Base-by-base conservation (phyloP, 2,329 filamentous ascomycete species). In the Colletotrichum sp. region DNA sequence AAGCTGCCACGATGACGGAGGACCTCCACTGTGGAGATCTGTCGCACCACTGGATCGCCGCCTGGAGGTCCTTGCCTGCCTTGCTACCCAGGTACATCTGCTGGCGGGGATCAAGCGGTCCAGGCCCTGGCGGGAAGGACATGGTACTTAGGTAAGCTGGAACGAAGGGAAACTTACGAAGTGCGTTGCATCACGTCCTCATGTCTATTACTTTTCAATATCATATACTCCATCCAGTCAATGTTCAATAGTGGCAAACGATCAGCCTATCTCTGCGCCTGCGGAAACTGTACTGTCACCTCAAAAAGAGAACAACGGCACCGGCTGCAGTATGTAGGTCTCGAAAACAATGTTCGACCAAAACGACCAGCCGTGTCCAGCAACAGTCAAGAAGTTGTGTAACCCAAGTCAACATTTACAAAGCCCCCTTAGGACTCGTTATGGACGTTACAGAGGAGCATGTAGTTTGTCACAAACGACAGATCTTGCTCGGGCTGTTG, bases 11-110 rank as follows among this genome's bases (percentile, higher is more conserved):
- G 55, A 74, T 71, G 67, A 55, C 71, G 66, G 59, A 70, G 59
- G 30, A 26, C 9, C 59, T 74, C 71, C 71, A 74, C 66, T 64
- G 39, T 36, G 55, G 71, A 73, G 32, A 55, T 69, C 18, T 69
- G 65, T 73, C 65, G 28, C 30, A 34, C 26, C n/a, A 64, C 28
- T 59, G 61, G 43, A 43, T 21, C 55, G 18, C 30, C 39, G 39
- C 39, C 39, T 48, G 39, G 39, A 48, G 39, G 39, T 48, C 39
- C 39, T 43, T 43, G 39, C 39, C 39, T n/a, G 16, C 39, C 39
- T 43, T 43, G 16, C 39, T 39, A 39, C 36, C 36, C 18, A 43
- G 16, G 36, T 43, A 43, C 16, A 4, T 43, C 16, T 24, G 52
- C 36, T 43, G 36, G 36, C 9, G 36, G 36, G 36, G 36, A n/a